Evolutionary conservation across 2,329 filamentous ascomycete species (phyloP), one percentile per base, ranked within the genome.

Genomic region (Fusarium avenaceum): DNA sequence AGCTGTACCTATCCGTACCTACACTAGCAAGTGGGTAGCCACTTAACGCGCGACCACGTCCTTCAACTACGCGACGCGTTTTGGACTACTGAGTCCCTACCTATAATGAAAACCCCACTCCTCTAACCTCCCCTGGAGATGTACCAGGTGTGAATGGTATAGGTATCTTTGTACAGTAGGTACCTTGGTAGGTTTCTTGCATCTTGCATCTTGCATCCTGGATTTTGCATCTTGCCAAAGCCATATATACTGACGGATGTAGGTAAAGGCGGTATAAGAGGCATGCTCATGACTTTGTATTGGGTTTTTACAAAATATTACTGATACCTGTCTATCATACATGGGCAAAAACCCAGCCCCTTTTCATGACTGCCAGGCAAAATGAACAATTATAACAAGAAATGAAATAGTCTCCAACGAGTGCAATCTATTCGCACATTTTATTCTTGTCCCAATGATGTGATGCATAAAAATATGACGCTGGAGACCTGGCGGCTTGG

Each of bases 41-140:
- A 69, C 62, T 69, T 69, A 60, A 69, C 66, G 57, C 66, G 66
- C 45, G 48, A 53, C 30, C 28, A 33, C 35, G 35, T 19, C 28
- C 24, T 20, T 53, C 19, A 28, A 38, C 13, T n/a, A 63, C 60
- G 53, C 56, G 57, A 63, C 66, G 66, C 66, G 66, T 67, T 38
- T 19, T 39, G 15, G 22, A 39, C 19, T 30, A 13, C 7, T 13
- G 22, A 39, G 17, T 30, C 2, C 26, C 28, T 30, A 4, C 26
- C 28, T 30, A 6, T 10, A 30, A 13, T 13, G 11, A 40, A 7
- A 52, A 44, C 45, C 19, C 54, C 54, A 52, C 57, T 17, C 17
- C n/a, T 15, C 30, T 14, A 33, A 33, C 14, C 30, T 33, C 30
- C 30, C 13, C 13, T 14, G 30, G 30, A 33, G 30, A 33, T 7